Conservation (phyloP, 805 yeast species). For the Lipomyces spencermartinsiae region DNA sequence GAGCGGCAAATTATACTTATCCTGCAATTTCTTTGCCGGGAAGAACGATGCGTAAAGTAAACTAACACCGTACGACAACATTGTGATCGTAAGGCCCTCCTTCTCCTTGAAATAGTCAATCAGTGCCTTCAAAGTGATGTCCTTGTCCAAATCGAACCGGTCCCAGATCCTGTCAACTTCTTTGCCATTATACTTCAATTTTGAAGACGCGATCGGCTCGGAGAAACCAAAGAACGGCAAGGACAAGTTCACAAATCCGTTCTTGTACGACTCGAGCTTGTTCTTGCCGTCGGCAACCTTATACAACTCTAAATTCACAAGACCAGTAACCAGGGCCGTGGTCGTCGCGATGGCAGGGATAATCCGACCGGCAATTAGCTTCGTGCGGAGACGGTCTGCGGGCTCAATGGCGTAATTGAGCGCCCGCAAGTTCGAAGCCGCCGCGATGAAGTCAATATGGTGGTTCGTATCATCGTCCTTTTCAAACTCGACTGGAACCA, state of each 20-base stretch:
- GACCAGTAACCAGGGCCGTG: conserved; percentile 96
- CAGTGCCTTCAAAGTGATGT: conserved; percentile 75
- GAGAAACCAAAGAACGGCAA: conserved; percentile 96
- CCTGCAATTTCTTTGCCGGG: conserved; percentile 88
- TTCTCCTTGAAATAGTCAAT: conserved; percentile 75
- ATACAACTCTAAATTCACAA: conserved; percentile 88
- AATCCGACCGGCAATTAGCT: conserved; percentile 96
- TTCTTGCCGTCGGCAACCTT: conserved; percentile 81
- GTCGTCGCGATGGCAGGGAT: conserved; percentile 99
- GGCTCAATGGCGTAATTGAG: conserved; percentile 59
- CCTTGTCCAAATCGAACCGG: conserved; percentile 72
- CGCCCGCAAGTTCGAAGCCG: conserved; percentile 97
- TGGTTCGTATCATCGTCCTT: conserved; percentile 97
- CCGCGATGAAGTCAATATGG: conserved; percentile 93
- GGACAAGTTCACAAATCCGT: conserved; percentile 90
- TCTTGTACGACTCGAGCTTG: conserved; percentile 80
- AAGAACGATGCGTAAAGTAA: conserved; percentile 90
- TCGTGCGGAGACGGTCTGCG: conserved; percentile 88
- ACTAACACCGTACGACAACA: conserved; percentile 91
- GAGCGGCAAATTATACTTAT: conserved; percentile 69
- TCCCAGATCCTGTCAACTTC: conserved; percentile 93
- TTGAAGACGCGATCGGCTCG: conserved; percentile 88
- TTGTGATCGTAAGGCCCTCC: conserved; percentile 85
- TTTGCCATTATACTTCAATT: conserved; percentile 79
- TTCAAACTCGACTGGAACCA: conserved; percentile 92